These are phyloP conservation scores for Kuraishia molischiana DNA, from an alignment of 805 yeast genomes.

Conservation along the genomic window DNA sequence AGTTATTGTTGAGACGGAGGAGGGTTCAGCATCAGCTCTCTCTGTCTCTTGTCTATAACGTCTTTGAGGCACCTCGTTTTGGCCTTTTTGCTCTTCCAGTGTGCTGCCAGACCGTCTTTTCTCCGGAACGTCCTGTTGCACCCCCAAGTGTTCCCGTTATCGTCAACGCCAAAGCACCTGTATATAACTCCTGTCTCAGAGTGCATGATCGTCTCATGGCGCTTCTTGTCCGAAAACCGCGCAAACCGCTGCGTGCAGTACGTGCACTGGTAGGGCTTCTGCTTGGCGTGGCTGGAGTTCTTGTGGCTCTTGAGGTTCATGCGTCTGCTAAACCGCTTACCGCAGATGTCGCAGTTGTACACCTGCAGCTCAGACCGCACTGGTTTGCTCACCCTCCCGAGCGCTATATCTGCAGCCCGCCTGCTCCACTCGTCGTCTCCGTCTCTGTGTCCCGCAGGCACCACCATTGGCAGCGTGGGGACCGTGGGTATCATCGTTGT, in stretches of 20 bases:
- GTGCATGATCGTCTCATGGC: constrained; percentile 25
- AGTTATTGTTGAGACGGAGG: no score
- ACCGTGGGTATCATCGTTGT: not conserved
- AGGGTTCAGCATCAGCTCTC: not conserved
- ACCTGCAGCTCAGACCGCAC: not conserved
- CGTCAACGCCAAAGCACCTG: constrained; percentile 18
- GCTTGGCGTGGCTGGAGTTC: constrained; percentile 22
- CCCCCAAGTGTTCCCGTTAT: constrained; percentile 22
- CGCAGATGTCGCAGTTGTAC: constrained; percentile 10
- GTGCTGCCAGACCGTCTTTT: constrained; percentile 25
- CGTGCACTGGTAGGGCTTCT: constrained; percentile 20
- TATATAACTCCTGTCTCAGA: constrained; percentile 10
- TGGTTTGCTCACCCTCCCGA: constrained; percentile 6
- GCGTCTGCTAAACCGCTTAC: constrained; percentile 20
- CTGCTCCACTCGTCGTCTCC: constrained; percentile 12
- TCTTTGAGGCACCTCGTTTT: constrained; percentile 17
- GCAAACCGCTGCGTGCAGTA: constrained; percentile 20
- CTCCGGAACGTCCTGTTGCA: constrained; percentile 24
- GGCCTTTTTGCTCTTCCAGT: constrained; percentile 25
- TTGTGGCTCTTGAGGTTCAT: constrained; percentile 23
- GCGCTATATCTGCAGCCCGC: constrained; percentile 16
- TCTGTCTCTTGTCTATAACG: not conserved
- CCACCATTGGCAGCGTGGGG: not conserved
- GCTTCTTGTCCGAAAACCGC: constrained; percentile 22
- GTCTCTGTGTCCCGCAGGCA: not conserved